These are phyloP conservation scores for Forsythia viridissima DNA, from an alignment of 257 asterid species.

Conservation along the genomic window DNA sequence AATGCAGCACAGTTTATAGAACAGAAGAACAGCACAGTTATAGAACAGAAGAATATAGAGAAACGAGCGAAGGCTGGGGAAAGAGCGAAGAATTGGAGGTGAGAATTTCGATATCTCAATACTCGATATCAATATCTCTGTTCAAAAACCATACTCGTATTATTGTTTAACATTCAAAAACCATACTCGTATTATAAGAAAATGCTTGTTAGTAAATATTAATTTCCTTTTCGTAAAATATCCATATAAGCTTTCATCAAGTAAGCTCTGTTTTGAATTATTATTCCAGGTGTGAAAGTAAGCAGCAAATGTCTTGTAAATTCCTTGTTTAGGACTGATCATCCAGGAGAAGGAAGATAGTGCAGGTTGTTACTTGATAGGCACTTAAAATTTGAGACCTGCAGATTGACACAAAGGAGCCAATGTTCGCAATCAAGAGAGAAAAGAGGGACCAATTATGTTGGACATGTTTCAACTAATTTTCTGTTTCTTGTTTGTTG, in stretches of 20 bases:
- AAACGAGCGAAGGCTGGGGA: too few relatives aligned
- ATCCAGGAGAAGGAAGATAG: not conserved
- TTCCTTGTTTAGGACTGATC: not conserved
- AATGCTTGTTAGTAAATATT: not conserved
- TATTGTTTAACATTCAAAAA: too few relatives aligned
- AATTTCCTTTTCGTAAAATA: not conserved
- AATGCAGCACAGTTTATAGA: too few relatives aligned
- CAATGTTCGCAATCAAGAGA: not conserved
- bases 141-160: too few relatives aligned
- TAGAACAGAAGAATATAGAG: too few relatives aligned
- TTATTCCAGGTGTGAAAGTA: not conserved
- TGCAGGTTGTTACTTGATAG: not conserved
- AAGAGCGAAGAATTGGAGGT: too few relatives aligned
- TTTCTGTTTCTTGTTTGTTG: constrained; percentile 31
- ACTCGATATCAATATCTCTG: too few relatives aligned
- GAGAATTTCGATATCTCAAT: too few relatives aligned
- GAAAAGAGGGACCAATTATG: constrained; percentile 33
- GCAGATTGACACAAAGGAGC: not conserved
- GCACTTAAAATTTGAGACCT: not conserved
- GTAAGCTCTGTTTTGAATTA: too few relatives aligned
- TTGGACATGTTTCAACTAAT: constrained; percentile 15
- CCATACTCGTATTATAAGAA: not conserved
- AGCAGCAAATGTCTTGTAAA: not conserved
- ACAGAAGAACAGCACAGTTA: too few relatives aligned
- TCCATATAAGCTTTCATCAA: too few relatives aligned